phyloP scores from a whole-genome alignment of 768 basidiomycete genomes.

The Lepiota brunneoincarnata region DNA sequence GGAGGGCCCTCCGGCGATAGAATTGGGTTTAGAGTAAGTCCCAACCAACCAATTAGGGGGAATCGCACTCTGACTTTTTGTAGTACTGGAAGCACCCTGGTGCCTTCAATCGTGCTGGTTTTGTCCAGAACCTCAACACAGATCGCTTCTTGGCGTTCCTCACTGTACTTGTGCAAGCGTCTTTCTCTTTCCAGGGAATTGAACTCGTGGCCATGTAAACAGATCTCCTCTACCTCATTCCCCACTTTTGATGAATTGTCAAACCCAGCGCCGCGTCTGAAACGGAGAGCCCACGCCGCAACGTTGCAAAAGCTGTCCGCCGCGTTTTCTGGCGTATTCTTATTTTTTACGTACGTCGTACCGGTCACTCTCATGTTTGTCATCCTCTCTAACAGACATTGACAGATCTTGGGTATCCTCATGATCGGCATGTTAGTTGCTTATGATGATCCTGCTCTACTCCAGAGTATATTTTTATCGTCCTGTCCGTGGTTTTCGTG shows the following conservation, averaged over 20 bases:
- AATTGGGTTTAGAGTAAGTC: conserved; percentile 61
- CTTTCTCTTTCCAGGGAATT: conserved; percentile 78
- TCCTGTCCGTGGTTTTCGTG: background rate
- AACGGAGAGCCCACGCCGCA: conserved; percentile 73
- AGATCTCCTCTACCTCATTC: background rate
- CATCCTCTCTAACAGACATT: background rate
- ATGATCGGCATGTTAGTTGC: conserved; percentile 81
- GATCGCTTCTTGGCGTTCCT: conserved; percentile 47
- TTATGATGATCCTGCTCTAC: conserved; percentile 54
- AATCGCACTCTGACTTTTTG: background rate
- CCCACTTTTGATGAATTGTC: background rate
- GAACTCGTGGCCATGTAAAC: conserved; percentile 69
- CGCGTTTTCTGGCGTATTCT: conserved; percentile 81
- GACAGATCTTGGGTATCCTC: conserved; percentile 62
- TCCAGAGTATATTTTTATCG: conserved; percentile 29
- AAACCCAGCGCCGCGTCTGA: conserved; percentile 65
- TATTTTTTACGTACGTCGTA: conserved; percentile 61
- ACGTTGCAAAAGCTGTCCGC: conserved; percentile 72
- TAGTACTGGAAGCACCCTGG: conserved; percentile 78
- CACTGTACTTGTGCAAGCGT: conserved; percentile 47
- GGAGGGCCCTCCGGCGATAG: conserved; percentile 69
- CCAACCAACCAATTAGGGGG: conserved; percentile 17
- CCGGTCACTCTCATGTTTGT: background rate
- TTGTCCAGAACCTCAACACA: conserved; percentile 39
- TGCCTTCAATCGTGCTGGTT: conserved; percentile 40